Percentiles rank a stretch among this genome's conserved stretches.
phyloP scores from a whole-genome alignment of 345 rosid species.

The Durio zibethinus region DNA sequence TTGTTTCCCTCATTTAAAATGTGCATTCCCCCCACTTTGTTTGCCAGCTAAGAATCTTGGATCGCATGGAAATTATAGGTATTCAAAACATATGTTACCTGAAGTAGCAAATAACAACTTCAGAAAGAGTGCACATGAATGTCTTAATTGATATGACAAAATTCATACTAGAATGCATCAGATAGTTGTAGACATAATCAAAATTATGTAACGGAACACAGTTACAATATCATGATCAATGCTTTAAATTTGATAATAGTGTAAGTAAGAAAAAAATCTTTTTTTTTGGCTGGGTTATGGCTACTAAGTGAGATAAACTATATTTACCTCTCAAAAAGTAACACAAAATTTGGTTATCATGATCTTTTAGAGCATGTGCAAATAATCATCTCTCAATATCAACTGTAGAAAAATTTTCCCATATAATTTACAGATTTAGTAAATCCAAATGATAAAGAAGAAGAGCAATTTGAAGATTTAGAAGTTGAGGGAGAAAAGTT shows the following conservation, averaged over 20 bases:
- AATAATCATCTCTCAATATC: constrained; percentile 92
- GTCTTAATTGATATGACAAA: too few relatives aligned
- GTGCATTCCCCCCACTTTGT: too few relatives aligned
- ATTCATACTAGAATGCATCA: constrained; percentile 80
- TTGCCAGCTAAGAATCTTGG: too few relatives aligned
- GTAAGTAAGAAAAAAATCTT: neutral
- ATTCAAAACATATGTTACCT: too few relatives aligned
- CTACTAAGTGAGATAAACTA: neutral
- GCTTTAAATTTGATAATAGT: constrained; percentile 5
- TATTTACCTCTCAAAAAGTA: constrained; percentile 89
- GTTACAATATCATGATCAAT: constrained; percentile 43
- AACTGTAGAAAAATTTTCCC: constrained; percentile 98
- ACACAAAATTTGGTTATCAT: constrained; percentile 88
- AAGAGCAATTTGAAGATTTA: constrained; percentile 24
- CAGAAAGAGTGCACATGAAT: too few relatives aligned
- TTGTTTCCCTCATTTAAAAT: too few relatives aligned
- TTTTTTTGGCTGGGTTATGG: neutral
- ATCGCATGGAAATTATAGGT: too few relatives aligned
- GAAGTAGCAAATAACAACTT: too few relatives aligned
- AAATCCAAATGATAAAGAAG: constrained; percentile 17
- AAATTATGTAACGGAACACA: constrained; percentile 89
- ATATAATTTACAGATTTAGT: constrained; percentile 58
- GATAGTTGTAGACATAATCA: constrained; percentile 81
- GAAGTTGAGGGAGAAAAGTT: constrained; percentile 15
- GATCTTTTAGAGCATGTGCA: constrained; percentile 85